A percentile compares a stretch with the other conserved stretches of the same genome.
These are phyloP conservation scores for Takashimella koratensis DNA, from an alignment of 1,284 basidiomycete genomes.

Conservation along the genomic window DNA sequence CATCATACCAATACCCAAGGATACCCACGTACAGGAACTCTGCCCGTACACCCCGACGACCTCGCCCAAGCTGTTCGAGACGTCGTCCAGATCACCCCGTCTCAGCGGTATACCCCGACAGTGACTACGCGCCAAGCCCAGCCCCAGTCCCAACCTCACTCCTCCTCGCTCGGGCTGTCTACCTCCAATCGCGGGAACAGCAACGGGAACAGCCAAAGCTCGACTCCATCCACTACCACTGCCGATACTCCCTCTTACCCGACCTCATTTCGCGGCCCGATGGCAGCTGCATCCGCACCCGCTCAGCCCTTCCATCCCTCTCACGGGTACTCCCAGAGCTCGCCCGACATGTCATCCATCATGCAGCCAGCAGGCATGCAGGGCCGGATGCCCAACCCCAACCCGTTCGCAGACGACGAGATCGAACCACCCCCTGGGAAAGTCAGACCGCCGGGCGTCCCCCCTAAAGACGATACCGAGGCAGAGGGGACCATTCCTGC, in stretches of 20 bases:
- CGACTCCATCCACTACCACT: neutral
- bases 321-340: constrained; percentile 17
- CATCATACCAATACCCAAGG: no score
- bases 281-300: no score
- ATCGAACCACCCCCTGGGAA: constrained; percentile 21
- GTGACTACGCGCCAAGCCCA: constrained; percentile 1
- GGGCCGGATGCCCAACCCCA: neutral
- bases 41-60: no score
- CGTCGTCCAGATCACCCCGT: constrained; percentile 36
- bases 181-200: neutral
- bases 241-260: no score
- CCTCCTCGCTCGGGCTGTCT: neutral
- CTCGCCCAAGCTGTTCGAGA: constrained; percentile 39
- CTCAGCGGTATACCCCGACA: no score
- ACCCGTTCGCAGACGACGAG: constrained; percentile 36
- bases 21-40: no score
- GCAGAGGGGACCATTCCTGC: constrained; percentile 16
- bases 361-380: neutral
- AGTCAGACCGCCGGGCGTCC: constrained; percentile 15
- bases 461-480: constrained; percentile 9
- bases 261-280: no score
- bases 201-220: neutral
- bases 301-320: constrained; percentile 10
- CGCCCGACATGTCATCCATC: constrained; percentile 20
- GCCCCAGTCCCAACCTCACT: neutral